Base-by-base conservation (phyloP, 495 filamentous ascomycete genomes). In the Platismatia glauca region DNA sequence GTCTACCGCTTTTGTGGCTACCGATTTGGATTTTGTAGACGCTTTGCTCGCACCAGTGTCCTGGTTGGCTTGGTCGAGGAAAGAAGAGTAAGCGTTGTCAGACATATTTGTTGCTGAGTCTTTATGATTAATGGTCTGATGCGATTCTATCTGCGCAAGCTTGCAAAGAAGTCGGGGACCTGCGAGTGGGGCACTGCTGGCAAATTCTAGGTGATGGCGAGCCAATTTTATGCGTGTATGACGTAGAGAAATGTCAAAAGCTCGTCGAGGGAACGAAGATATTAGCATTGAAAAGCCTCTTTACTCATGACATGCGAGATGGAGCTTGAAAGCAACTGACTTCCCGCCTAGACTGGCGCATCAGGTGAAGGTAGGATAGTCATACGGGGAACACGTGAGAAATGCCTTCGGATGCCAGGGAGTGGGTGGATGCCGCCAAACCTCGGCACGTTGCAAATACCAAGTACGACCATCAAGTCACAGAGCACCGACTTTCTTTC, bases 1-100 rank as follows among this genome's bases (percentile, higher is more conserved):
- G 55, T 75, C 73, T 43, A 79, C 72, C 33, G 72, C 68, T 64
- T 76, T 72, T 4, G 71, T 72, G 34, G 66, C 60, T 20, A 65
- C 64, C 20, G 57, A 59, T 33, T 69, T 71, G 16, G 69, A 65
- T 22, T 56, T 27, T 1, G 69, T 48, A 18, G 68, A 58, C 20
- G 69, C 59, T 31, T 72, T 74, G 62, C 72, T 75, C 22, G 74
- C 77, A 62, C 78, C 76, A 22, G 82, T 82, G 70, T 89, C 84
- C 69, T 82, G 73, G 74, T 93, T 94, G 48, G 90, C 90, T 73
- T 93, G 91, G 72, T 94, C 77, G 57, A 96, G 78, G 71, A 96
- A 95, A 67, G 83, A 76, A 73, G 82, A 79, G 79, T 95, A 96
- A 66, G 84, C 84, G 57, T 88, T 84, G 78, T 95, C 90, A 27